Evolutionary conservation across 768 basidiomycete genomes (phyloP).

Genomic region (Trametes villosa): DNA sequence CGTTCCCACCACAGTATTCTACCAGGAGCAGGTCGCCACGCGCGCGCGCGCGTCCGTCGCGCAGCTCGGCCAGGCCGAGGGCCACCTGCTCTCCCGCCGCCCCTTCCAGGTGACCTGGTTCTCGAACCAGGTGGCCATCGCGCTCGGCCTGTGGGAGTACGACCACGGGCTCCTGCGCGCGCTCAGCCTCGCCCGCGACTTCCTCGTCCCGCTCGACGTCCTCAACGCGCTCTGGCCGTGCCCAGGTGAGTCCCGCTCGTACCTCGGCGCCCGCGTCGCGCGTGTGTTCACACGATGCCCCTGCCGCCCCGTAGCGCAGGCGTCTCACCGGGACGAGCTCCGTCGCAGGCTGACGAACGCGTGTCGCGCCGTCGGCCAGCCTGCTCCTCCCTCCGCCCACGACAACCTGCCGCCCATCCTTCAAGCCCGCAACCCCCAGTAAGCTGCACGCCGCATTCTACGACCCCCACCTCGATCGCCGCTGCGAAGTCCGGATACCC

Average conservation of each 20-base stretch:
- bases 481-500: background rate
- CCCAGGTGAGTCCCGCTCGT: conserved; percentile 39
- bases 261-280: background rate
- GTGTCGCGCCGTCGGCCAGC: conserved; percentile 28
- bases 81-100: conserved; percentile 62
- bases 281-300: background rate
- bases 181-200: conserved; percentile 66
- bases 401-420: conserved; percentile 28
- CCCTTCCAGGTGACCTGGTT: conserved; percentile 73
- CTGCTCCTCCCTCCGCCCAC: conserved; percentile 27
- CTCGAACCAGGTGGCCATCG: conserved; percentile 37
- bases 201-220: conserved; percentile 65
- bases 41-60: conserved; percentile 59
- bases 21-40: conserved; percentile 69
- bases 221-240: conserved; percentile 75
- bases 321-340: conserved; percentile 27
- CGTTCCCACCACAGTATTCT: conserved; percentile 52
- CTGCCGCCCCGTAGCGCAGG: conserved; percentile 24
- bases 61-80: conserved; percentile 53
- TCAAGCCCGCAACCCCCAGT: no score
- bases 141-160: conserved; percentile 66
- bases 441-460: conserved; percentile 1
- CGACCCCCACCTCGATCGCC: background rate
- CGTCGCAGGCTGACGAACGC: conserved; percentile 32
- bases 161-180: conserved; percentile 62